Evolutionary conservation across 805 yeast genomes (phyloP).

Genomic region (Starmerella apis): DNA sequence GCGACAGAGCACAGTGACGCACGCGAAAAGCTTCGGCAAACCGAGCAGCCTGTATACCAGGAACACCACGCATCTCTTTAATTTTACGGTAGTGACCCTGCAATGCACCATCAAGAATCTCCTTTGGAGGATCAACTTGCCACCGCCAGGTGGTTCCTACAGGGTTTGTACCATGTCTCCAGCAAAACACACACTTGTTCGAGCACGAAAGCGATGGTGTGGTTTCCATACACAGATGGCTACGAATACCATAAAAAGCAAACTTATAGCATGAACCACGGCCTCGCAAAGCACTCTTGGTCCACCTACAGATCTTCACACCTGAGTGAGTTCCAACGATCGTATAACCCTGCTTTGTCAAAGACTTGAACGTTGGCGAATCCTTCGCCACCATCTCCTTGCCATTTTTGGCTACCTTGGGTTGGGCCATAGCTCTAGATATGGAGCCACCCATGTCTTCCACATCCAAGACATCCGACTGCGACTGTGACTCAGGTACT

Average conservation of each 20-base stretch:
- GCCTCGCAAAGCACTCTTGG: constrained; percentile 86
- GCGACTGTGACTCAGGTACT: constrained; percentile 15
- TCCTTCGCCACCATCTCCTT: constrained; percentile 85
- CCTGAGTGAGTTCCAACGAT: constrained; percentile 92
- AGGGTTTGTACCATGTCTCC: constrained; percentile 97
- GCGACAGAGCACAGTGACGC: constrained; percentile 80
- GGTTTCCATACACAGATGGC: constrained; percentile 91
- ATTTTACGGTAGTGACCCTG: constrained; percentile 84
- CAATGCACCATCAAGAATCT: constrained; percentile 71
- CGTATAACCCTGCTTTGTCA: constrained; percentile 88
- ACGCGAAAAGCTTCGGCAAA: constrained; percentile 86
- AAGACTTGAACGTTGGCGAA: constrained; percentile 77
- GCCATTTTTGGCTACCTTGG: constrained; percentile 4
- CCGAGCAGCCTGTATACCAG: constrained; percentile 82
- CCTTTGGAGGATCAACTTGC: constrained; percentile 87
- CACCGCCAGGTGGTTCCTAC: constrained; percentile 95
- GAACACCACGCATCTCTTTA: constrained; percentile 91
- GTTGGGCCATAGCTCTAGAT: constrained; percentile 7
- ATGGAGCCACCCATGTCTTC: constrained; percentile 75
- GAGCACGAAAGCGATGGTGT: constrained; percentile 91
- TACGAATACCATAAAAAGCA: constrained; percentile 81
- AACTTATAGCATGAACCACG: constrained; percentile 89
- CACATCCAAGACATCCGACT: constrained; percentile 52
- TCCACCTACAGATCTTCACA: constrained; percentile 92
- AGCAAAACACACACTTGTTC: constrained; percentile 89